Base-by-base conservation (phyloP, 768 basidiomycete genomes). In the button mushroom (Agaricus bisporus) region DNA sequence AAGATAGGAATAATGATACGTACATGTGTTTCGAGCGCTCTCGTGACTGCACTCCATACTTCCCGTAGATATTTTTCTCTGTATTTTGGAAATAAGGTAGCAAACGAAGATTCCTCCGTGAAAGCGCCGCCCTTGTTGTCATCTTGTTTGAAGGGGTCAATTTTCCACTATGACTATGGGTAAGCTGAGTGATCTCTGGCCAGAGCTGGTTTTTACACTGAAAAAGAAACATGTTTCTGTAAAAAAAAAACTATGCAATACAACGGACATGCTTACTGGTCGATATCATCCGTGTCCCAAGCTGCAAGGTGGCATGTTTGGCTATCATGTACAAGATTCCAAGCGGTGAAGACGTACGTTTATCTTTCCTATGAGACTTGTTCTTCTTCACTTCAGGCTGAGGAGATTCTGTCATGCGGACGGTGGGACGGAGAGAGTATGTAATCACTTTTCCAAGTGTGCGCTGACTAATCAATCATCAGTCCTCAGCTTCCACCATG, bases 71-170 rank as follows among this genome's bases (percentile, higher is more conserved):
- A 98, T 64, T 88, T 93, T 79, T 99, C 97, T 60, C 97, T 82
- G 66, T 98, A 98, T 70, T 97, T 98, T 11, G 97, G 97, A 70
- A 99, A 99, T 9, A 99, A 80, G 1, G 97, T 95, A 9, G 95
- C 95, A 63, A 98, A 99, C 0, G 93, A 95, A 3, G 94, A 97
- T 73, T 99, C 97, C 68, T 98, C 95, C 1, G 84, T 78, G 71
- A 99, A 93, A 2, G 88, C 75, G 0, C 89, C 88, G 12, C 79
- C 85, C 63, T 84, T 86, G 70, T 91, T 91, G 69, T 95, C 90
- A 38, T 66, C 68, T 4, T 79, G 74, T 55, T 74, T 65, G 69
- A 98, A 98, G 5, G 85, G 69, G 25, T 95, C 87, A 47, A 98
- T 71, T 71, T 89, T 90, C 97, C 97, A 99, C 86, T 89, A 59